phyloP scores from a whole-genome alignment of 768 basidiomycete genomes.

The Amanita pseudoporphyria region DNA sequence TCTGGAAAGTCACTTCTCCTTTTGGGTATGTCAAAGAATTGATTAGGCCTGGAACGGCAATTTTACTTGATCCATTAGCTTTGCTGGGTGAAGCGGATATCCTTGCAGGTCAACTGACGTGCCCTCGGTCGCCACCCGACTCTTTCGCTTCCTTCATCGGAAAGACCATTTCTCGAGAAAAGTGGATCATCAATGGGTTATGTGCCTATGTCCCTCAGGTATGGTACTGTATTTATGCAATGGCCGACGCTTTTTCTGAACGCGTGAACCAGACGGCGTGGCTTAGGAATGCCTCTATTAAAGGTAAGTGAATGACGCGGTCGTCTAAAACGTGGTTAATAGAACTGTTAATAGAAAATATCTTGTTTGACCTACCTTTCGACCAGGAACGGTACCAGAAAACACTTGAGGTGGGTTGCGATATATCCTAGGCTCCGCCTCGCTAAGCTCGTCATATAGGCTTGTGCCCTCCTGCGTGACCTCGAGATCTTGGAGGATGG shows the following conservation, averaged over 20 bases:
- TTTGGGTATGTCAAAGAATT: conserved; percentile 18
- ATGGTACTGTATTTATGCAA: conserved; percentile 23
- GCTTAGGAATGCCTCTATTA: conserved; percentile 66
- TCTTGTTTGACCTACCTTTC: conserved; percentile 65
- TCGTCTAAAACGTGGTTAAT: background rate
- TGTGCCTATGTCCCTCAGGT: conserved; percentile 87
- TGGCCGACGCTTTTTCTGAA: conserved; percentile 18
- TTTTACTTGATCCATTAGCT: conserved; percentile 25
- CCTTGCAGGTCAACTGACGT: conserved; percentile 62
- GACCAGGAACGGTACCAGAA: conserved; percentile 64
- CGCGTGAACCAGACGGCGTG: conserved; percentile 35
- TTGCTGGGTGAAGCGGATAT: conserved; percentile 86
- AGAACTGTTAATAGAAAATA: conserved; percentile 33
- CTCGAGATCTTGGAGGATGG: conserved; percentile 81
- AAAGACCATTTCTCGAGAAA: conserved; percentile 31
- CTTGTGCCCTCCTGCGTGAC: conserved; percentile 60
- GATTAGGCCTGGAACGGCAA: background rate
- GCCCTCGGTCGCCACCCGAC: conserved; percentile 81
- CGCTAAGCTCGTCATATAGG: conserved; percentile 26
- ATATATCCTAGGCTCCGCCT: too few relatives aligned
- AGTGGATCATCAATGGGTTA: conserved; percentile 72
- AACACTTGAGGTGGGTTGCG: conserved; percentile 54
- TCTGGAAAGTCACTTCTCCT: conserved; percentile 83
- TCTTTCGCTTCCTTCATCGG: conserved; percentile 52
- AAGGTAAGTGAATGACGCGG: conserved; percentile 19